These are phyloP conservation scores for Termitomyces sp. DNA, from an alignment of 768 basidiomycete species.

Conservation along the genomic window DNA sequence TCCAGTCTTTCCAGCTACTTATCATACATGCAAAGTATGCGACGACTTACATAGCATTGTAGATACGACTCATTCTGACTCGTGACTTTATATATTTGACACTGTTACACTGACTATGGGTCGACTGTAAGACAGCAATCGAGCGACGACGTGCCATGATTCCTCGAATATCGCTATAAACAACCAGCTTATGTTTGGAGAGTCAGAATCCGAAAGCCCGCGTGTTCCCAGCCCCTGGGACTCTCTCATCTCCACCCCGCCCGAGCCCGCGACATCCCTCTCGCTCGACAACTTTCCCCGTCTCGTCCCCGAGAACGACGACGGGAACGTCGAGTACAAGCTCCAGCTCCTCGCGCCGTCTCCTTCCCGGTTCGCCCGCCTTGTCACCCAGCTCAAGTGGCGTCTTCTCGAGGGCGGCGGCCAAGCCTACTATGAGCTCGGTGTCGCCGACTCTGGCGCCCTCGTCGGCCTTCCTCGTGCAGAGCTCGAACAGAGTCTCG, in stretches of 20 bases:
- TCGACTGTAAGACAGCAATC: no score
- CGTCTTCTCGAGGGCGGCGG: conserved; percentile 81
- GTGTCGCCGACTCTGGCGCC: conserved; percentile 82
- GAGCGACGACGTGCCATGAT: conserved; percentile 17
- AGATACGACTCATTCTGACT: no score
- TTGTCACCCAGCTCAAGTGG: conserved; percentile 97
- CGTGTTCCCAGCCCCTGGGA: conserved; percentile 83
- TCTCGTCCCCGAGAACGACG: conserved; percentile 72
- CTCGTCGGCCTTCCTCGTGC: conserved; percentile 71
- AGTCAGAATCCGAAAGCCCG: conserved; percentile 76
- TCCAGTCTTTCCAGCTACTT: no score
- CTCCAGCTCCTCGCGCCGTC: conserved; percentile 80
- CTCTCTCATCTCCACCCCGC: conserved; percentile 54
- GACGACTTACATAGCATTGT: no score
- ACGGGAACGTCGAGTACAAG: conserved; percentile 94
- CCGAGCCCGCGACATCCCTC: conserved; percentile 27
- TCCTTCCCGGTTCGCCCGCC: conserved; percentile 67
- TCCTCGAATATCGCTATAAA: conserved; percentile 22
- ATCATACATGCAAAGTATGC: no score
- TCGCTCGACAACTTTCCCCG: conserved; percentile 43
- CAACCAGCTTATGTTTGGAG: conserved; percentile 62
- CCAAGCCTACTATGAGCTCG: conserved; percentile 78
- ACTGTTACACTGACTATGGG: no score
- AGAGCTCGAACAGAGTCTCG: conserved; percentile 77
- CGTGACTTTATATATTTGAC: no score